Conservation (phyloP, 306 rosid species). For the Sechiopsis laciniata region DNA sequence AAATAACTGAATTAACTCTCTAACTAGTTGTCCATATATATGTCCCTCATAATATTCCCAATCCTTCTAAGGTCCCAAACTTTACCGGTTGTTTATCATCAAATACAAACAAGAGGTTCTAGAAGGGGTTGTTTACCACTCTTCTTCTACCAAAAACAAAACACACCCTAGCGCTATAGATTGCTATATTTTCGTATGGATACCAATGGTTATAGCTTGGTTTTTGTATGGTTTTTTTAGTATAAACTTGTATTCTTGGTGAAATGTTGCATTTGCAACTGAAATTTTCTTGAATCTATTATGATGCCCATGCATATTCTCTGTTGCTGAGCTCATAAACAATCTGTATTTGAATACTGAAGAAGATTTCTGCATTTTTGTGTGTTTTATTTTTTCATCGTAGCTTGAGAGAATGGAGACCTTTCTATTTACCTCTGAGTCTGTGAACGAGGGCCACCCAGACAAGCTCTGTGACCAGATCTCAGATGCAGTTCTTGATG, state of each 20-base stretch:
- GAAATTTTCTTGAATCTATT: not conserved
- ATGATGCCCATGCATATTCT: not conserved
- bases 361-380: not conserved
- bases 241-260: not conserved
- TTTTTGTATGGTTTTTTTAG: not conserved
- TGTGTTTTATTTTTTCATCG: conserved; percentile 10
- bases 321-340: not conserved
- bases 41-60: too few relatives aligned
- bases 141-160: too few relatives aligned
- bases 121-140: too few relatives aligned
- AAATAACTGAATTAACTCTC: too few relatives aligned
- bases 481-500: too few relatives aligned
- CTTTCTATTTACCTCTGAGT: too few relatives aligned
- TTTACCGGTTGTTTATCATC: too few relatives aligned
- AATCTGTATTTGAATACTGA: not conserved
- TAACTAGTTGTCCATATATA: too few relatives aligned
- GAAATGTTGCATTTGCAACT: not conserved
- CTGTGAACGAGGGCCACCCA: too few relatives aligned
- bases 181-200: not conserved
- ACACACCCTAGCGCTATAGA: not conserved
- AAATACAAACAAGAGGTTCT: not conserved
- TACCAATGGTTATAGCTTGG: not conserved
- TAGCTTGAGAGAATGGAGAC: conserved; percentile 29
- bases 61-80: too few relatives aligned
- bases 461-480: too few relatives aligned